These are phyloP conservation scores for Gossypium rotundifolium DNA, from an alignment of 345 rosid genomes.

Conservation along the genomic window DNA sequence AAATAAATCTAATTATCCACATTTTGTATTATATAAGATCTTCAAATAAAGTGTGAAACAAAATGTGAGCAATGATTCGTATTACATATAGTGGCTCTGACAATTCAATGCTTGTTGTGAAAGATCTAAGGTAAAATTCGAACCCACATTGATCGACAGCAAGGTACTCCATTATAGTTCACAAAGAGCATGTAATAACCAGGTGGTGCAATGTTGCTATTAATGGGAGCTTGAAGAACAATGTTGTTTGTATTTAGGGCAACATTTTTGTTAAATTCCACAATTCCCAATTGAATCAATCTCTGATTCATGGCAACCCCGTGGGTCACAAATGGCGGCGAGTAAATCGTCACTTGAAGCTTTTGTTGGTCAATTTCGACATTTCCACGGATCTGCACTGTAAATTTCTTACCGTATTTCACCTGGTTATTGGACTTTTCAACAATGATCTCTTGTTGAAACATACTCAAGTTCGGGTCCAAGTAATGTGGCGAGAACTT, in stretches of 20 bases:
- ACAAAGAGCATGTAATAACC: constrained; percentile 40
- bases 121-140: neutral
- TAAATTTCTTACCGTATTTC: constrained; percentile 21
- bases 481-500: constrained; percentile 74
- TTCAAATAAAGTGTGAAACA: no score
- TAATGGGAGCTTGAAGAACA: constrained; percentile 16
- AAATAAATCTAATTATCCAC: no score
- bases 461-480: constrained; percentile 24
- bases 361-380: neutral
- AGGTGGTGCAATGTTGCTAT: constrained; percentile 35
- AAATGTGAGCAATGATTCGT: no score
- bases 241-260: constrained; percentile 2
- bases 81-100: neutral
- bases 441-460: constrained; percentile 29
- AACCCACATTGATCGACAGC: constrained; percentile 29
- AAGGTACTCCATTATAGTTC: constrained; percentile 31
- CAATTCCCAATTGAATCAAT: constrained; percentile 11
- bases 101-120: neutral
- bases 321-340: constrained; percentile 68
- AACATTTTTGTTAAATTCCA: neutral
- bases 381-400: constrained; percentile 14
- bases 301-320: constrained; percentile 68
- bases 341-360: constrained; percentile 40
- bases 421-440: constrained; percentile 4
- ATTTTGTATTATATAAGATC: no score